Evolutionary conservation across 176 grass and related monocot genomes (phyloP), one percentile per base, ranked within the genome.

Genomic region (Carex littledalei): DNA sequence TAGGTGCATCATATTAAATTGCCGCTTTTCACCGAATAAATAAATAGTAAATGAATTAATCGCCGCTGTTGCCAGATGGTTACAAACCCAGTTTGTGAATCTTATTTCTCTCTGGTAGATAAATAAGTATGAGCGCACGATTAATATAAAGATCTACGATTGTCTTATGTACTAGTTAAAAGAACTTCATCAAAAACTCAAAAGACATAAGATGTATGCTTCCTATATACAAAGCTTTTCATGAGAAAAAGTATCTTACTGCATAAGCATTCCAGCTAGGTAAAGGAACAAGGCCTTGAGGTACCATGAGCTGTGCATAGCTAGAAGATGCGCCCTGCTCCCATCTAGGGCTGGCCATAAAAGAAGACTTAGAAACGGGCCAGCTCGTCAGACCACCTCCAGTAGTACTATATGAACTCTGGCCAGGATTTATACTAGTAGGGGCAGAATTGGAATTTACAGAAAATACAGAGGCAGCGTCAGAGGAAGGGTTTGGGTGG

Each of bases 331-430:
- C 24, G 90, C 86, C 88, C 86, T 91, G 95, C 74, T 78, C 74
- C 95, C 95, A 98, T 86, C 92, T 89, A 87, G 95, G 92, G 85
- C 90, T 94, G 71, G 93, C 87, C 55, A 96, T 89, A 87, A 91
- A 99, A 96, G 97, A 94, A 90, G 91, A 90, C 86, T 90, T 90
- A 86, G 95, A 90, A 88, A 90, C 88, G 63, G 92, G 81, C 92
- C 92, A 97, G 79, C 84, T 97, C 57, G 88, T 32, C 74, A 34
- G 74, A 55, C 24, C 74, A 78, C 74, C 86, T 86, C 92, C 84
- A 83, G 86, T 82, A 82, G 90, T 86, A 88, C 80, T 67, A 92
- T 95, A 99, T 61, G 93, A 92, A 76, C 86, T 88, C 18, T 87
- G 88, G 79, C 84, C 88, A 72, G 88, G 49, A 8, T 85, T 94